Evolutionary conservation across 805 yeast genomes (phyloP).

Genomic region (Schwanniomyces yamadae): DNA sequence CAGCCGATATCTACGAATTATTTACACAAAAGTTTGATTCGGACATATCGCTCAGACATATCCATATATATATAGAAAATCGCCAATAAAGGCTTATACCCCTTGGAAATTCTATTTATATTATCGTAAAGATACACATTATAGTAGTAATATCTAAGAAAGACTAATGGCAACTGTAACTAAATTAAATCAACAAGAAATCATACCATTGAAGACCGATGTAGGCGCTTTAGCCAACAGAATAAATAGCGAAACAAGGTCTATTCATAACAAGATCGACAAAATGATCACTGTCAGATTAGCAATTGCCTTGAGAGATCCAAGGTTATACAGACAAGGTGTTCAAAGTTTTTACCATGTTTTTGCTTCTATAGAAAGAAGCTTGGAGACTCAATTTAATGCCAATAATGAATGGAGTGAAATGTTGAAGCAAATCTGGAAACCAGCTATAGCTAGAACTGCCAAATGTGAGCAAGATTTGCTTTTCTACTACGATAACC

Average conservation of each 20-base stretch:
- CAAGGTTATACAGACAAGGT: slow-evolving; percentile 77
- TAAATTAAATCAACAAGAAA: slow-evolving; percentile 43
- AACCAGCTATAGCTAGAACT: slow-evolving; percentile 66
- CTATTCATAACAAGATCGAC: slow-evolving; percentile 66
- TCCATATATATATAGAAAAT: neutral
- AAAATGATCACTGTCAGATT: slow-evolving; percentile 67
- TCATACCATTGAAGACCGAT: slow-evolving; percentile 76
- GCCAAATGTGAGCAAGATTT: slow-evolving; percentile 59
- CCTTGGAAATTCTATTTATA: neutral
- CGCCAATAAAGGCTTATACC: neutral
- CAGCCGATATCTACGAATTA: slow-evolving; percentile 7
- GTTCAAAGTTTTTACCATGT: slow-evolving; percentile 70
- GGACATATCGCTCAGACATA: slow-evolving; percentile 7
- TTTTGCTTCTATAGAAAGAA: slow-evolving; percentile 61
- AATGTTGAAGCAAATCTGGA: slow-evolving; percentile 61
- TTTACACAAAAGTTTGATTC: slow-evolving; percentile 1
- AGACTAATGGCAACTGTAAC: slow-evolving; percentile 20
- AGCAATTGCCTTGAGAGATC: slow-evolving; percentile 74
- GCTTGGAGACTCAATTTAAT: slow-evolving; percentile 46
- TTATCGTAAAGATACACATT: neutral
- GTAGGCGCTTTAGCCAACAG: slow-evolving; percentile 82
- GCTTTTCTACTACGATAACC: slow-evolving; percentile 61
- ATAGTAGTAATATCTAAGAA: no score
- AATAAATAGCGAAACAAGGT: slow-evolving; percentile 67
- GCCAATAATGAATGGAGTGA: slow-evolving; percentile 37